A percentile compares a stretch with the other conserved stretches of the same genome.
Conservation (phyloP, 2,329 filamentous ascomycete species). For the Stagonosporopsis vannaccii region DNA sequence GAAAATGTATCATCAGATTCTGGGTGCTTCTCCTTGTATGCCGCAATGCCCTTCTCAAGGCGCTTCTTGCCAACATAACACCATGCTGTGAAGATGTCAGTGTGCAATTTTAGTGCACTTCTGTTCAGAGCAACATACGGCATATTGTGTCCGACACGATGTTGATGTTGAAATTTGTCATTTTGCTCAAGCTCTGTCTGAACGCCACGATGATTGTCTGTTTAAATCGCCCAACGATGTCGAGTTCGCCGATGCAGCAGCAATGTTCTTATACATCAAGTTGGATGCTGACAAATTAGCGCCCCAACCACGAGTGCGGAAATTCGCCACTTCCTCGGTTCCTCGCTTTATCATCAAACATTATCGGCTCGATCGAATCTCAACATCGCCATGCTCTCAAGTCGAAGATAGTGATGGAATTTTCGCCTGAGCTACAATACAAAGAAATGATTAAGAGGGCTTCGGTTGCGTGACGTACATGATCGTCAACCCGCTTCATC, state of each 20-base stretch:
- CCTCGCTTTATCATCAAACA: slow-evolving; percentile 6
- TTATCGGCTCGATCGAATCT: neutral
- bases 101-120: slow-evolving; percentile 12
- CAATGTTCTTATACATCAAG: slow-evolving; percentile 21
- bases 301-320: slow-evolving; percentile 12
- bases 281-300: slow-evolving; percentile 35
- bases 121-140: slow-evolving; percentile 58
- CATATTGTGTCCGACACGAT: slow-evolving; percentile 82
- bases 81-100: slow-evolving; percentile 34
- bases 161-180: slow-evolving; percentile 73
- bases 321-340: slow-evolving; percentile 19
- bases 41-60: slow-evolving; percentile 73
- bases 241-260: slow-evolving; percentile 3
- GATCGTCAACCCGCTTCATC: neutral
- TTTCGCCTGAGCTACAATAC: neutral
- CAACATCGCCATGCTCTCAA: neutral
- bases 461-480: neutral
- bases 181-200: slow-evolving; percentile 40
- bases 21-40: slow-evolving; percentile 70
- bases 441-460: neutral
- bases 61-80: slow-evolving; percentile 82
- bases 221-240: slow-evolving; percentile 2
- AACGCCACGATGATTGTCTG: slow-evolving; percentile 44
- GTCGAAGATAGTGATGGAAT: neutral
- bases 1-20: slow-evolving; percentile 71